Evolutionary conservation across 495 filamentous ascomycete genomes (phyloP).

Genomic region (Recurvomyces mirabilis): DNA sequence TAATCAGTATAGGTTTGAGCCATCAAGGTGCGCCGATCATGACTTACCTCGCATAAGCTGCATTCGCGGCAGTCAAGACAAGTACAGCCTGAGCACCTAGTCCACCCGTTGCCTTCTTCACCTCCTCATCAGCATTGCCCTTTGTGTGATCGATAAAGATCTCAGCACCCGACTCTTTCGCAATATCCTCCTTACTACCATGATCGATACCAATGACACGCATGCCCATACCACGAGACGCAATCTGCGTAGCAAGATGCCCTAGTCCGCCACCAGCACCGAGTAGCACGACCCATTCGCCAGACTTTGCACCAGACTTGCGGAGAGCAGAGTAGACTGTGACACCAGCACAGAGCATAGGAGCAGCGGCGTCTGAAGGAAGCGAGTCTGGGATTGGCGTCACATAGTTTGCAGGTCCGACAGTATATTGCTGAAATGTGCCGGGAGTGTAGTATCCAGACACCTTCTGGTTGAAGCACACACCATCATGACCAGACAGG

Average conservation of each 20-base stretch:
- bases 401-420: conserved; percentile 52
- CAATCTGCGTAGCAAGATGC: conserved; percentile 56
- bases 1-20: too few species aligned
- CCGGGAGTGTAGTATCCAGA: conserved; percentile 44
- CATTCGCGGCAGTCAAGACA: conserved; percentile 53
- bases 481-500: conserved; percentile 45
- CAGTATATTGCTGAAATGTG: conserved; percentile 63
- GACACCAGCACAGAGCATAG: conserved; percentile 38
- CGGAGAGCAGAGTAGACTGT: conserved; percentile 34
- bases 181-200: conserved; percentile 49
- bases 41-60: conserved; percentile 42
- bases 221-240: conserved; percentile 48
- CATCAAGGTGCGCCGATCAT: background rate
- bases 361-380: conserved; percentile 47
- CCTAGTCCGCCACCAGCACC: conserved; percentile 24
- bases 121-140: conserved; percentile 43
- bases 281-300: conserved; percentile 55
- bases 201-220: conserved; percentile 61
- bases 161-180: conserved; percentile 52
- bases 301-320: conserved; percentile 46
- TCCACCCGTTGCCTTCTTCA: conserved; percentile 46
- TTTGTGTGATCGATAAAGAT: conserved; percentile 57
- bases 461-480: conserved; percentile 48
- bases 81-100: conserved; percentile 54
- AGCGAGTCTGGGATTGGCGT: conserved; percentile 57